Base-by-base conservation (phyloP, 2,329 filamentous ascomycete genomes). In the Lasiodiplodia hormozganensis region DNA sequence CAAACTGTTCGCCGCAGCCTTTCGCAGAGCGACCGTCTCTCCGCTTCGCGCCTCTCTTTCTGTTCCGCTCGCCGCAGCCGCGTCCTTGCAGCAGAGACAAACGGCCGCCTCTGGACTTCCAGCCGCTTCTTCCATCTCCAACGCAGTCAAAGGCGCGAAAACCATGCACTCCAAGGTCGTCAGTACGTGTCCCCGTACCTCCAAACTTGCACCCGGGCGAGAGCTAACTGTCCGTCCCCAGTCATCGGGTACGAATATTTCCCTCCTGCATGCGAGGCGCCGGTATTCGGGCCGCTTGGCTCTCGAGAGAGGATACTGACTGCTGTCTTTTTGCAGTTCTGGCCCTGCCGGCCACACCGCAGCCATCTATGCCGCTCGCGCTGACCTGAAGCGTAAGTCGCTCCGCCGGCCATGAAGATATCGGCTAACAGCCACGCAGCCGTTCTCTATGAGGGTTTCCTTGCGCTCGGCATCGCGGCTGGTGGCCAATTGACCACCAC, bases 401-500 rank as follows among this genome's bases (percentile, higher is more conserved):
- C 28, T 57, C 25, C 25, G 12, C 21, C 38, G 31, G 5, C 23
- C 21, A 5, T 54, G 14, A 57, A 18, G 4, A 43, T 12, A 52
- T 4, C 40, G 40, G 62, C 75, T 79, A 68, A 80, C 69, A 62
- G 43, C n/a, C 67, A 4, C 47, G 40, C 71, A 89, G 89, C 96
- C 71, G 92, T 97, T 71, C 87, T 99, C 74, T 99, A 98, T 80
- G 96, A 99, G 84, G 96, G 96, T 74, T 97, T 99, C 87, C 90
- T 99, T 80, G 96, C 96, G 75, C 96, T 97, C 78, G 96, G 95
- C 77, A 97, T 96, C 76, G 96, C 96, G 7, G 93, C 96, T 54
- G 96, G 96, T 74, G 96, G 96, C 69, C 96, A 99, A 86, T 87
- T 99, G 74, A 99, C 96, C 67, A 99, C 96, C 31, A 99, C 96